Evolutionary conservation across 2,329 filamentous ascomycete species (phyloP).

Genomic region (Fusarium setosum): DNA sequence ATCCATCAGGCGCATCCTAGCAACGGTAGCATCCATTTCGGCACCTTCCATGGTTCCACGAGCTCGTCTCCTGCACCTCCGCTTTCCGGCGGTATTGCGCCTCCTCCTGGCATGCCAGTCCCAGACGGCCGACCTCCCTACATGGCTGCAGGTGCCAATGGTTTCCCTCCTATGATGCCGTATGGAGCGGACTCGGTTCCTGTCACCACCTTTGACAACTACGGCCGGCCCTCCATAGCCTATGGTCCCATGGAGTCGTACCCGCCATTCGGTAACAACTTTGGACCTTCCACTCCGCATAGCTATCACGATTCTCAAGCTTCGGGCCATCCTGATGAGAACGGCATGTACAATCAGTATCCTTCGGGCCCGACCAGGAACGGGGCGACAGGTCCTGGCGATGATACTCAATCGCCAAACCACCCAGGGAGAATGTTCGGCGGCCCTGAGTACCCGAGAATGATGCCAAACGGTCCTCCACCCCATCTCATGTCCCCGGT

Average conservation of each 20-base stretch:
- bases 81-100: slow-evolving; percentile 58
- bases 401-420: slow-evolving; percentile 46
- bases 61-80: slow-evolving; percentile 68
- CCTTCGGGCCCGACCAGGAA: slow-evolving; percentile 54
- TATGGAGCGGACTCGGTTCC: slow-evolving; percentile 51
- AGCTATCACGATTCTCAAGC: slow-evolving; percentile 73
- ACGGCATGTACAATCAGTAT: slow-evolving; percentile 54
- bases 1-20: slow-evolving; percentile 66
- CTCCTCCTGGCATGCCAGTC: slow-evolving; percentile 58
- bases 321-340: slow-evolving; percentile 61
- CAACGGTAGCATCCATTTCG: slow-evolving; percentile 68
- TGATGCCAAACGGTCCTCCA: slow-evolving; percentile 48
- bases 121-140: slow-evolving; percentile 49
- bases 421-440: slow-evolving; percentile 46
- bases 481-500: slow-evolving; percentile 42
- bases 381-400: slow-evolving; percentile 43
- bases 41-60: slow-evolving; percentile 64
- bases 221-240: slow-evolving; percentile 50
- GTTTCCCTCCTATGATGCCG: slow-evolving; percentile 52
- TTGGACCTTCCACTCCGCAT: slow-evolving; percentile 67
- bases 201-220: slow-evolving; percentile 50
- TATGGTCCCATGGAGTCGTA: slow-evolving; percentile 51
- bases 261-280: slow-evolving; percentile 50
- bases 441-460: slow-evolving; percentile 45
- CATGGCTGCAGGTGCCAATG: slow-evolving; percentile 48